phyloP scores from a whole-genome alignment of 192 early-diverging fungal genomes.

The Dimargaris xerosporica region DNA sequence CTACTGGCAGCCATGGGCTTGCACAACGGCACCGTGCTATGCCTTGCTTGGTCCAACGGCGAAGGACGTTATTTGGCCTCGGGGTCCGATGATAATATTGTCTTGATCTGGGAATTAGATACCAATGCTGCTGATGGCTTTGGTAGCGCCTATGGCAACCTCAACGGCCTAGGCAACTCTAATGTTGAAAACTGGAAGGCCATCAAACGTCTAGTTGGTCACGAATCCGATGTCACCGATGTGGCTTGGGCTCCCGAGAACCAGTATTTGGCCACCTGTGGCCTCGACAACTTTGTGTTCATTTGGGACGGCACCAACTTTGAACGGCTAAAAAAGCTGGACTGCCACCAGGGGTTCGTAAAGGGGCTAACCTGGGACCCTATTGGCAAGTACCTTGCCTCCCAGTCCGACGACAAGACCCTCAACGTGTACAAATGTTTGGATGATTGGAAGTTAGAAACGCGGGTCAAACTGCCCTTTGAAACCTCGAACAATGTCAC shows the following conservation, averaged over 20 bases:
- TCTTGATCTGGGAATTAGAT: conserved; percentile 82
- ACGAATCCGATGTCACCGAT: conserved; percentile 85
- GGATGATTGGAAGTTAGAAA: conserved; percentile 73
- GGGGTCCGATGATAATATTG: conserved; percentile 82
- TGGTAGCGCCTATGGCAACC: conserved; percentile 12
- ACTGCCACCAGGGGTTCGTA: conserved; percentile 72
- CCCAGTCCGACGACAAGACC: conserved; percentile 85
- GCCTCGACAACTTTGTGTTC: conserved; percentile 62
- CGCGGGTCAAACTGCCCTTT: conserved; percentile 55
- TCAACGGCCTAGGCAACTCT: neutral
- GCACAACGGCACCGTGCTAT: conserved; percentile 82
- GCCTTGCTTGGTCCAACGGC: conserved; percentile 65
- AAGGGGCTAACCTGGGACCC: conserved; percentile 97
- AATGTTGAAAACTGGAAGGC: conserved; percentile 60
- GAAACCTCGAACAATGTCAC: conserved; percentile 65
- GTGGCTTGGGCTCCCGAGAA: conserved; percentile 84
- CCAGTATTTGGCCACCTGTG: conserved; percentile 76
- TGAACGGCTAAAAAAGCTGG: conserved; percentile 44
- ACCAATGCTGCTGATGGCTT: conserved; percentile 17
- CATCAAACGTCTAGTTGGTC: conserved; percentile 57
- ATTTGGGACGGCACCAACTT: conserved; percentile 82
- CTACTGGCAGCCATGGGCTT: conserved; percentile 65
- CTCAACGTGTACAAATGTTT: conserved; percentile 77
- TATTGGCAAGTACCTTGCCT: conserved; percentile 79
- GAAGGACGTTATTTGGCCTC: conserved; percentile 65